phyloP scores from a whole-genome alignment of 2,329 filamentous ascomycete genomes.

The Hypoxylon sp. region DNA sequence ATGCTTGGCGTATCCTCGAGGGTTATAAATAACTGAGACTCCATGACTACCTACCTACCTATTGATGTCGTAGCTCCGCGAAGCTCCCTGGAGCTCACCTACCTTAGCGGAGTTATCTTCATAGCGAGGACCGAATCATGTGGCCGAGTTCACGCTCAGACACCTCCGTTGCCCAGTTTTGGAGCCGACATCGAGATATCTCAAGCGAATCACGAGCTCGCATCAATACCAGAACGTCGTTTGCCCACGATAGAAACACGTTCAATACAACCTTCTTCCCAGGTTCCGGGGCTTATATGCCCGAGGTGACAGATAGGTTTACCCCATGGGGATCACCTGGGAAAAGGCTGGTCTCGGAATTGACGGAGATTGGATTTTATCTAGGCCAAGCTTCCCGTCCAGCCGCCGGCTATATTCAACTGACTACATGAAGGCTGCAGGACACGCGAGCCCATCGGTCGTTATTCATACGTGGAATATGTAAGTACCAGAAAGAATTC shows the following conservation, averaged over 20 bases:
- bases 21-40: constrained; percentile 27
- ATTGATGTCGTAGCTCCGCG: constrained; percentile 3
- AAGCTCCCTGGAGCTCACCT: constrained; percentile 17
- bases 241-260: background rate
- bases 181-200: constrained; percentile 10
- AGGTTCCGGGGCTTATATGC: constrained; percentile 15
- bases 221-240: constrained; percentile 6
- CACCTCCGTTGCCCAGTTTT: constrained; percentile 12
- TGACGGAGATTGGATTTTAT: constrained; percentile 8
- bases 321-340: constrained; percentile 22
- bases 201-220: constrained; percentile 5
- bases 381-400: constrained; percentile 16
- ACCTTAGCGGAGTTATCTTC: constrained; percentile 21
- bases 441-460: background rate
- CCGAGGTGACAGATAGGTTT: constrained; percentile 11
- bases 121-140: constrained; percentile 17
- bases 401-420: constrained; percentile 33
- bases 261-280: constrained; percentile 1
- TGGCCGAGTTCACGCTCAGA: background rate
- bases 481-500: no score
- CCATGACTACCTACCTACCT: no score
- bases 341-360: constrained; percentile 1
- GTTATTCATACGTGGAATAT: no score
- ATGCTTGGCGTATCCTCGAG: background rate
- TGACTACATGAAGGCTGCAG: constrained; percentile 4